A percentile compares a stretch with the other conserved stretches of the same genome.
phyloP scores from a whole-genome alignment of 768 basidiomycete genomes.

The Hortiboletus campestris region DNA sequence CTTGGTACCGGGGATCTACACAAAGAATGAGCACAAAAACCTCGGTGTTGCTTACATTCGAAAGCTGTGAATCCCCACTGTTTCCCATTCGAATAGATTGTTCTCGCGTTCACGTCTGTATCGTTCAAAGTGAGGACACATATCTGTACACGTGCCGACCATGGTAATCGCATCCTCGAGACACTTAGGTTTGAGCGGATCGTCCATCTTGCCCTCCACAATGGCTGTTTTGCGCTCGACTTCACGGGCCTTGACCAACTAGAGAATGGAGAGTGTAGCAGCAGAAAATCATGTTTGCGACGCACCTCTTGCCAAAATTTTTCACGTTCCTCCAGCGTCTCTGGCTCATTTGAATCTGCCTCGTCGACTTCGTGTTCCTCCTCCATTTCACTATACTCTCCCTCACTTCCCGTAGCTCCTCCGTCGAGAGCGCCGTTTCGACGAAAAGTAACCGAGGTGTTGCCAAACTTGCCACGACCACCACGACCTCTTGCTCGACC shows the following conservation, averaged over 20 bases:
- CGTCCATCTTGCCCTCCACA: constrained; percentile 82
- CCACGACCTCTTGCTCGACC: no score
- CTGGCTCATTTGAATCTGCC: constrained; percentile 48
- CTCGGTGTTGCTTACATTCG: constrained; percentile 1
- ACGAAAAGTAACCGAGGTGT: constrained; percentile 39
- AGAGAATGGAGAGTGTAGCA: constrained; percentile 20
- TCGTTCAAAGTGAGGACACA: constrained; percentile 94
- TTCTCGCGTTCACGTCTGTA: constrained; percentile 89
- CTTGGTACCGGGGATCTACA: constrained; percentile 76
- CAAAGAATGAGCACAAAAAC: constrained; percentile 35
- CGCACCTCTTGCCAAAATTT: constrained; percentile 71
- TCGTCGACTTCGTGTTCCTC: constrained; percentile 31
- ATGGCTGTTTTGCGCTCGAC: constrained; percentile 71
- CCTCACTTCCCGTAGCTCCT: constrained; percentile 33
- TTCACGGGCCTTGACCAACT: constrained; percentile 77
- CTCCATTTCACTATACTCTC: constrained; percentile 35
- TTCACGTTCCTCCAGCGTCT: constrained; percentile 63
- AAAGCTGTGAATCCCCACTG: constrained; percentile 44
- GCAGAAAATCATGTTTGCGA: constrained; percentile 14
- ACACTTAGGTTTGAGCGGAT: constrained; percentile 73
- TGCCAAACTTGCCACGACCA: constrained; percentile 42
- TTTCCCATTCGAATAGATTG: constrained; percentile 84
- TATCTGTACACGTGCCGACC: constrained; percentile 86
- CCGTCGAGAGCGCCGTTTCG: constrained; percentile 27
- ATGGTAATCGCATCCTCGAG: constrained; percentile 92